Evolutionary conservation across 345 rosid species (phyloP).

Genomic region (Boechera divaricarpa): DNA sequence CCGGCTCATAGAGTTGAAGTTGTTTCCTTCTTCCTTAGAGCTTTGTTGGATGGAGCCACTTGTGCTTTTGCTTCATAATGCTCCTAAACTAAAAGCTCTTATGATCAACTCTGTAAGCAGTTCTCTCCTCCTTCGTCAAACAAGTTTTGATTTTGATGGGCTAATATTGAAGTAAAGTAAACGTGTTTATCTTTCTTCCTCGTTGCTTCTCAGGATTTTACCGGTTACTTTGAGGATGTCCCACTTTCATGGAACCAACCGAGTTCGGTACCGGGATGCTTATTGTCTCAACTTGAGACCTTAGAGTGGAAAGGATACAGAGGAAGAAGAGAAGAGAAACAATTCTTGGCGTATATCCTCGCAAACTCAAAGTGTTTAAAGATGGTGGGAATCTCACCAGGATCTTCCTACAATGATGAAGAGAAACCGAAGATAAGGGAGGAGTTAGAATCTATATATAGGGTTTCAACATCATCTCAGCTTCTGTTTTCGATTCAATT

Average conservation of each 20-base stretch:
- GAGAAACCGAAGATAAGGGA: neutral
- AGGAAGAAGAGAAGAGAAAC: neutral
- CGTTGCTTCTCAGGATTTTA: neutral
- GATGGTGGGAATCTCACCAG: neutral
- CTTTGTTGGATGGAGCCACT: slow-evolving; percentile 12
- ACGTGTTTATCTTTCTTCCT: neutral
- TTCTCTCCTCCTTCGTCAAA: neutral
- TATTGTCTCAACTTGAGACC: slow-evolving; percentile 15
- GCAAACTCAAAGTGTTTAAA: neutral
- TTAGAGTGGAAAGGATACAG: neutral
- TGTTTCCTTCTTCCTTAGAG: neutral
- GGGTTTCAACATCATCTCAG: neutral
- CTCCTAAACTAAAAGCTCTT: slow-evolving; percentile 30
- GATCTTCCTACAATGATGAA: neutral
- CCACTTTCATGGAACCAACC: slow-evolving; percentile 24
- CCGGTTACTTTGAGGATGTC: neutral
- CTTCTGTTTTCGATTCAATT: neutral
- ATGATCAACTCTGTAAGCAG: neutral
- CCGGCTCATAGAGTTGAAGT: neutral
- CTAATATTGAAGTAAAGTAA: no score
- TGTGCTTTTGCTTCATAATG: slow-evolving; percentile 6
- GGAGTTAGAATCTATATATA: slow-evolving; percentile 4
- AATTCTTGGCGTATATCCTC: neutral
- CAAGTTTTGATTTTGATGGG: slow-evolving; percentile 8
- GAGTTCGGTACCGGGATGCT: slow-evolving; percentile 25